These are phyloP conservation scores for Fomitopsis betulina DNA, from an alignment of 1,284 basidiomycete genomes.

Conservation along the genomic window DNA sequence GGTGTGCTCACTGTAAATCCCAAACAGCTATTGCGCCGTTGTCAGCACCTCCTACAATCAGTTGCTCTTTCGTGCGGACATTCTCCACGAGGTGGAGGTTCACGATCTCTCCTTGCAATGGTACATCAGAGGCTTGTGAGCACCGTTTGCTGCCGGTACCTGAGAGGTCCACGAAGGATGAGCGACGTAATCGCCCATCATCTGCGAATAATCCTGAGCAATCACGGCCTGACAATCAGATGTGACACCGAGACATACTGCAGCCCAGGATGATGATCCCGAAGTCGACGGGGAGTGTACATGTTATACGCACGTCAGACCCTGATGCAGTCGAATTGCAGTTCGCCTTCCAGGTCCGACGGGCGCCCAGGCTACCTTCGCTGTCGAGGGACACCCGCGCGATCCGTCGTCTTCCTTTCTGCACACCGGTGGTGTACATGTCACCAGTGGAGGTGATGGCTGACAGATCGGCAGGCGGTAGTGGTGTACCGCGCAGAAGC, in stretches of 20 bases:
- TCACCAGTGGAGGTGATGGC: background rate
- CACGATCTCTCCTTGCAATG: conserved; percentile 45
- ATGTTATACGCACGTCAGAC: conserved; percentile 31
- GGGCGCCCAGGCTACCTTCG: background rate
- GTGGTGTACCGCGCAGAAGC: background rate
- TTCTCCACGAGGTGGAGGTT: conserved; percentile 52
- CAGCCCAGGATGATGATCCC: conserved; percentile 55
- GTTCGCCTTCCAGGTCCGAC: conserved; percentile 25
- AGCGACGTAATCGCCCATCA: conserved; percentile 49
- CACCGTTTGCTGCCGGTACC: conserved; percentile 21
- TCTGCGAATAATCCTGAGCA: conserved; percentile 31
- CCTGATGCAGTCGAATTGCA: conserved; percentile 4
- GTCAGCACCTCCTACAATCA: conserved; percentile 67
- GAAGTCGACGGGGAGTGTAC: conserved; percentile 53
- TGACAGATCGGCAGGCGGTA: background rate
- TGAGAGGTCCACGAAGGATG: conserved; percentile 35
- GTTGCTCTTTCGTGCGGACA: conserved; percentile 48
- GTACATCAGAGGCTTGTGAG: conserved; percentile 35
- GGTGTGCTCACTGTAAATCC: conserved; percentile 48
- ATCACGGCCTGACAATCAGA: background rate
- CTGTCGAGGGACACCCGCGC: background rate
- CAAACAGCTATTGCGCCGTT: conserved; percentile 75
- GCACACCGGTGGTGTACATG: background rate
- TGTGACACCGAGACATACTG: conserved; percentile 35
- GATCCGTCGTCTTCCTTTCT: background rate